Base-by-base conservation (phyloP, 164 flowering plant species). In the Euptelea pleiosperma region DNA sequence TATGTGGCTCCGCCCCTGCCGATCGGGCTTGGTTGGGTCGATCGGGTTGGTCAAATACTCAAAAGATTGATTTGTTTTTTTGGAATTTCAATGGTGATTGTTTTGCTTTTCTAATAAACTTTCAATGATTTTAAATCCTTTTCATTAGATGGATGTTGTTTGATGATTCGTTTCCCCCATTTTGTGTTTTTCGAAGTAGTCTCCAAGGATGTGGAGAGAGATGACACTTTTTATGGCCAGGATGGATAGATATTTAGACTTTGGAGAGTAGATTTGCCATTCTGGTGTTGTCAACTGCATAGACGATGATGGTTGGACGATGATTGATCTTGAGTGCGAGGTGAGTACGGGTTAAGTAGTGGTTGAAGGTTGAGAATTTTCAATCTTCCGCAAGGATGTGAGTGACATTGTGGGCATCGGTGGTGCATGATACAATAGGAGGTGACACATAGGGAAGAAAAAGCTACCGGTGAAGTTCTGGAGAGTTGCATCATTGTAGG, bases 261-360 rank as follows among this genome's bases (percentile, higher is more conserved):
- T 86, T 89, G 26, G 83, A 28, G 35, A 84, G 72, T 16, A 89
- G 67, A 2, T 52, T 52, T 0, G 80, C 34, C 96, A 89, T 89
- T 58, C 75, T 89, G 42, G 91, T 66, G 58, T 89, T 89, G 78
- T 82, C 82, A 51, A 89, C 64, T 28, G 87, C 90, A 42, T 75
- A 73, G 55, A 89, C 88, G 1, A 94, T 89, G 77, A 89, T 89
- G 57, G 96, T 89, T 46, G 63, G 50, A 4, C 84, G 80, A 58
- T 84, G 75, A 82, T 89, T 89, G 77, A 89, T 83, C 35, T 89
- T 91, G 2, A 67, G 64, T 53, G 96, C 89, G 36, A 89, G 85
- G 67, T 83, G 93, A 29, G 96, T 89, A 39, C 56, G 6, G 58
- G 83, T 58, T 15, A 80, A 65, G 86, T 89, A 89, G 71, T 85